Base-by-base conservation (phyloP, 768 basidiomycete species). In the Sarcodon aspratus region DNA sequence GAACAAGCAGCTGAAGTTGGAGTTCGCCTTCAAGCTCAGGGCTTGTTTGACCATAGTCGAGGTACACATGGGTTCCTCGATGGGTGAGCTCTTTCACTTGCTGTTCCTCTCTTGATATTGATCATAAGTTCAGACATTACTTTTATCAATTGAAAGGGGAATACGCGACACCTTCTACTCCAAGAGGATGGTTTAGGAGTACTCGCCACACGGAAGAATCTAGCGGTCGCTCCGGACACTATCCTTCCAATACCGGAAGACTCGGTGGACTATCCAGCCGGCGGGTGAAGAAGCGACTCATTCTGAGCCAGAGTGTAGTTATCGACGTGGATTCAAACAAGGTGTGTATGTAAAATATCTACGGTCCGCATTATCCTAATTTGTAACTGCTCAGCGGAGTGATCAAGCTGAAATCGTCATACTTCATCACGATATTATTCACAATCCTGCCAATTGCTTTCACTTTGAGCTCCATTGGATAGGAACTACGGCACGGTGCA, bases 381-480 rank as follows among this genome's bases (percentile, higher is more conserved):
- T 1, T 31, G 12, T 1, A 9, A 36, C 37, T 31, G 44, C 37
- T n/a, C 66, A 87, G 82, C 76, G 75, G 66, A 92, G 88, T 58
- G 85, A 89, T 62, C 84, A 90, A 57, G 87, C 91, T 1, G 93
- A 96, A 64, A 76, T 82, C 3, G 86, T 89, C 13, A 75, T 94
- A 32, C 71, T 97, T 21, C 94, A 97, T 61, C 82, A 94, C 63
- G 96, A 98, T 65, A 79, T 96, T 49, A 86, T 95, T 47, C 95
- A 97, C 63, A 97, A 97, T 59, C 87, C 91, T 0, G 78, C 73
- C n/a, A 95, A 85, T 31, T 89, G 87, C 50, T 96, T 96, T 67
- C 95, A 98, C 63, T 93, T 98, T 57, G 94, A 99, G 64, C 72
- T 99, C 31, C 89, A 95, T 52, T 99, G 96, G 95, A 84, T 98